Conservation (phyloP, 169 alveolate genomes). For the Eimeria acervulina region DNA sequence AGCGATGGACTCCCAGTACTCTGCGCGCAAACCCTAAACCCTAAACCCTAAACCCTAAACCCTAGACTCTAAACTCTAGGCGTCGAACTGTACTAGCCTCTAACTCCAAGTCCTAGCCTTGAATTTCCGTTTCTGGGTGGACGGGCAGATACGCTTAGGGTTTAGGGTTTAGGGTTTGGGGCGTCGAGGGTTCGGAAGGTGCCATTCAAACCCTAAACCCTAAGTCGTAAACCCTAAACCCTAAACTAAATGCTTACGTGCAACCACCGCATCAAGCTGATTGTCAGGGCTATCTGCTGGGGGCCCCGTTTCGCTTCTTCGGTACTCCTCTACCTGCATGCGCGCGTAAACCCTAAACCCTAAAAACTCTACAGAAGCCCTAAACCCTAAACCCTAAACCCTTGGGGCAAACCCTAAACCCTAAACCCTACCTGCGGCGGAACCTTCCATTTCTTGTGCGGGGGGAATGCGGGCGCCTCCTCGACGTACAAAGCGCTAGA, state of each 20-base stretch:
- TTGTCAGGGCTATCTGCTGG: slow-evolving; percentile 80
- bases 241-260: slow-evolving; percentile 2
- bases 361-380: neutral
- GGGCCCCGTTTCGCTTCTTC: slow-evolving; percentile 72
- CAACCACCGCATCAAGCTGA: slow-evolving; percentile 59
- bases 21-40: neutral
- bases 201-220: neutral
- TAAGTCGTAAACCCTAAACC: neutral
- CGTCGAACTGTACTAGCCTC: neutral
- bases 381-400: slow-evolving; percentile 3
- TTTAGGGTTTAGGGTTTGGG: too few relatives aligned
- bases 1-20: slow-evolving; percentile 66
- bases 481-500: slow-evolving; percentile 76
- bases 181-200: neutral
- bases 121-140: too few relatives aligned
- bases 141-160: too few relatives aligned
- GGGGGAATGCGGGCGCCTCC: slow-evolving; percentile 63
- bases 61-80: slow-evolving; percentile 2
- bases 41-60: neutral
- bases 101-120: neutral
- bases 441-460: slow-evolving; percentile 41
- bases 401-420: neutral
- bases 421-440: slow-evolving; percentile 53
- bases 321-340: slow-evolving; percentile 24
- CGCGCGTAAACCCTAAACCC: neutral